Percentiles rank a stretch among this genome's conserved stretches.
Evolutionary conservation across 352 stramenopile genomes (phyloP).

Genomic region (Globisporangium barbulae): DNA sequence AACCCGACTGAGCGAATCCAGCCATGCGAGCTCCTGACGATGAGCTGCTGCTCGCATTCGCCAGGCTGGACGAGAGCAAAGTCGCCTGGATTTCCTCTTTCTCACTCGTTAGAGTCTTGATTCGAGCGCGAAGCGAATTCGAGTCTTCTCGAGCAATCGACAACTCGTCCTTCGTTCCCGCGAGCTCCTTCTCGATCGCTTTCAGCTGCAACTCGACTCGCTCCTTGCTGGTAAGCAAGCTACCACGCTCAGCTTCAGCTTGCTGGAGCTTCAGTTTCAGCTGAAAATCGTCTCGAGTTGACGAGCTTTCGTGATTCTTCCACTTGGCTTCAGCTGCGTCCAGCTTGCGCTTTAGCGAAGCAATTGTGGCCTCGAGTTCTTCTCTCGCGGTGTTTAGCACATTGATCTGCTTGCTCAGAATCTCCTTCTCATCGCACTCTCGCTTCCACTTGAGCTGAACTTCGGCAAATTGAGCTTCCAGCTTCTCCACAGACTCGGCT

Average conservation of each 20-base stretch:
- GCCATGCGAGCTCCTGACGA: neutral
- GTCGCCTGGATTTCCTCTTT: conserved; percentile 37
- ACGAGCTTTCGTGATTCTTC: conserved; percentile 17
- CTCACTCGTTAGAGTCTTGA: conserved; percentile 33
- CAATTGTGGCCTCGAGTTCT: conserved; percentile 15
- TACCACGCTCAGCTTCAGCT: conserved; percentile 23
- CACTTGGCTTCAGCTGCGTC: conserved; percentile 22
- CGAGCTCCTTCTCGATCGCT: conserved; percentile 30
- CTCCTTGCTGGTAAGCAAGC: conserved; percentile 24
- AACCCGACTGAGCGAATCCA: conserved; percentile 5
- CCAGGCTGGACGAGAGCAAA: conserved; percentile 29
- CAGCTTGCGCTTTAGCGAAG: conserved; percentile 15
- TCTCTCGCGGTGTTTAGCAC: conserved; percentile 14
- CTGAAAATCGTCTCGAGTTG: conserved; percentile 23
- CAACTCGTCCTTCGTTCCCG: conserved; percentile 24
- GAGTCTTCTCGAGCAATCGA: conserved; percentile 19
- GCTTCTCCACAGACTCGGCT: conserved; percentile 13
- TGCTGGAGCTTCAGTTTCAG: conserved; percentile 42
- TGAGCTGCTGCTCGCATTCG: conserved; percentile 18
- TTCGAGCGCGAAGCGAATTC: conserved; percentile 27
- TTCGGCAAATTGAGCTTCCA: conserved; percentile 18
- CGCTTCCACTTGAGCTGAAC: conserved; percentile 16
- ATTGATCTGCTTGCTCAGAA: conserved; percentile 13
- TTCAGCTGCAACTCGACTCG: conserved; percentile 28
- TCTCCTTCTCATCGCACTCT: conserved; percentile 19